These are phyloP conservation scores for Rubia occidens DNA, from an alignment of 305 asterid genomes.

Conservation along the genomic window DNA sequence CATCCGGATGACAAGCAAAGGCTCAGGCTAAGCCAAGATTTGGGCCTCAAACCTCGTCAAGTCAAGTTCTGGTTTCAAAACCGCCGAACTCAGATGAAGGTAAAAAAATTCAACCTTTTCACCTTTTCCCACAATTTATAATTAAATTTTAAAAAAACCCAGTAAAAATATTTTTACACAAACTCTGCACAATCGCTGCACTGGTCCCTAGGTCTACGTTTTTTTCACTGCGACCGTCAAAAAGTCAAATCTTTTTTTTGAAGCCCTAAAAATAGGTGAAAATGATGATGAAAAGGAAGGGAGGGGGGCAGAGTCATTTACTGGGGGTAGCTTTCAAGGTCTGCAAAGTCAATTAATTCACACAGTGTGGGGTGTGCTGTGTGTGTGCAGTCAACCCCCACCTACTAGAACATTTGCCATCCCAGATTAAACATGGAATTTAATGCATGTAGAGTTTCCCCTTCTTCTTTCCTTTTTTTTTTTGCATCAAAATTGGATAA, in stretches of 20 bases:
- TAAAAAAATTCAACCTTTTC: conserved; percentile 13
- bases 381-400: conserved; percentile 60
- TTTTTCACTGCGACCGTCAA: conserved; percentile 21
- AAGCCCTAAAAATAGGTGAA: conserved; percentile 14
- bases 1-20: conserved; percentile 96
- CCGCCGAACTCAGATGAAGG: conserved; percentile 95
- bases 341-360: conserved; percentile 44
- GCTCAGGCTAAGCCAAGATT: conserved; percentile 75
- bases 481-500: conserved; percentile 4
- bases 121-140: no score
- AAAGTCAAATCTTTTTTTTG: not conserved
- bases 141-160: conserved; percentile 12
- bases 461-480: not conserved
- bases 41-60: conserved; percentile 87
- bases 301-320: conserved; percentile 28
- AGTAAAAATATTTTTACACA: conserved; percentile 5
- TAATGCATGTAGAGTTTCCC: conserved; percentile 29
- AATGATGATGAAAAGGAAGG: conserved; percentile 9
- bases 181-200: conserved; percentile 11
- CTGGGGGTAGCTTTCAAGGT: conserved; percentile 39
- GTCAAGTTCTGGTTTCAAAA: conserved; percentile 98
- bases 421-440: conserved; percentile 30
- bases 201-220: conserved; percentile 16
- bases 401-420: conserved; percentile 27
- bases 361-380: conserved; percentile 38